Evolutionary conservation across 305 asterid species (phyloP), one percentile per base, ranked within the genome.

Genomic region (Rubia occidens): DNA sequence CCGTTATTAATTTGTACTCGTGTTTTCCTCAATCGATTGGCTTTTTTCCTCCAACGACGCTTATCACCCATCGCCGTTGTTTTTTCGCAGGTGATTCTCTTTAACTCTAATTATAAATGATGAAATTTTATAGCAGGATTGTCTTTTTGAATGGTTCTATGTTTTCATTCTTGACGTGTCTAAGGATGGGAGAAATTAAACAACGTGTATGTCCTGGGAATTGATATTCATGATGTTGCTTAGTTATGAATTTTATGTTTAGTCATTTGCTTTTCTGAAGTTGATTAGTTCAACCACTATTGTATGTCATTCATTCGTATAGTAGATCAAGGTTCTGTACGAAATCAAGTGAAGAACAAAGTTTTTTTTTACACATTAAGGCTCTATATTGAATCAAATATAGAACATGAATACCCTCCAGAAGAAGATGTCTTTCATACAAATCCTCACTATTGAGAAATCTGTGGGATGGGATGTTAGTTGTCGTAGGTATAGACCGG

Each of bases 401-500:
- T 8, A 13, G 60, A 43, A 63, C 44, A 20, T 14, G 9, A 26
- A 26, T 8, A 3, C 6, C 42, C 26, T 32, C 26, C 8, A 5
- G 10, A 56, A 58, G 14, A 0, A 49, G 49, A 8, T 47, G 35
- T 56, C 24, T 49, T 2, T 3, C 56, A 11, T 8, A 32, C n/a
- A 17, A 35, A 54, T 35, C 20, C 15, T 55, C 18, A 55, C 26
- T 21, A 21, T 2, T 58, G 26, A 15, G 35, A 3, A n/a, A 11
- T 35, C 39, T 35, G 39, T 35, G 6, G 39, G 24, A 24, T 53
- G 58, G 58, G 62, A 15, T 21, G 62, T 56, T 61, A 29, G 66
- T 32, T 62, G 85, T 74, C 76, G 94, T 29, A 77, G 80, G 76
- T 87, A 78, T 67, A 82, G 60, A 74, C 84, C 87, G 8, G 93